Evolutionary conservation across 2,329 filamentous ascomycete species (phyloP).

Genomic region (Cucurbitaria berberidis): DNA sequence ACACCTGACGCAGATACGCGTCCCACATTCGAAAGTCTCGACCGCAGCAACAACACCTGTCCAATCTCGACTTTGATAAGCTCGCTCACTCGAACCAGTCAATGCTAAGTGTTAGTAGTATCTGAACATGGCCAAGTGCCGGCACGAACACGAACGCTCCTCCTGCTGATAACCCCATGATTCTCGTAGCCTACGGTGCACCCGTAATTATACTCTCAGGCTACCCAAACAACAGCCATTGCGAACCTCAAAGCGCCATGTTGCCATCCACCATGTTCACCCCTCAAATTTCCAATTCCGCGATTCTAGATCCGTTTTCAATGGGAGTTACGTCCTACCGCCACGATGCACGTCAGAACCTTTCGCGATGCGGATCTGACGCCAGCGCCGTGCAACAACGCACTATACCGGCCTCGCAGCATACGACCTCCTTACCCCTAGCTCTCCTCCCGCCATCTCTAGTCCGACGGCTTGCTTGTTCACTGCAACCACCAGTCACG

Average conservation of each 20-base stretch:
- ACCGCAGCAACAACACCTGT: not conserved
- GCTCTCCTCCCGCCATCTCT: conserved; percentile 3
- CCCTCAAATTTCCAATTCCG: conserved; percentile 3
- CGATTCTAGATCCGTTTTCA: conserved; percentile 14
- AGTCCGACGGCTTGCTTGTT: conserved; percentile 11
- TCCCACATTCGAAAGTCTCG: not conserved
- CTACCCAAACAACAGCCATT: not conserved
- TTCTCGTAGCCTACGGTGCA: not conserved
- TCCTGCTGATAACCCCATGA: not conserved
- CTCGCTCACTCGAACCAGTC: not conserved
- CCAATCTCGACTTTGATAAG: not conserved
- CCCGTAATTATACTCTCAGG: not conserved
- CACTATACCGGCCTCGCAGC: conserved; percentile 26
- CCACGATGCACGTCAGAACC: conserved; percentile 38
- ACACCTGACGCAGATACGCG: conserved; percentile 21
- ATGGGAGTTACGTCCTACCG: conserved; percentile 15
- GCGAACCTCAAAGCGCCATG: not conserved
- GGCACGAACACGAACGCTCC: not conserved
- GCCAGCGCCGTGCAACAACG: conserved; percentile 33
- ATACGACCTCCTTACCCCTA: conserved; percentile 17
- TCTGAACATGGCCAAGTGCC: conserved; percentile 5
- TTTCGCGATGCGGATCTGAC: conserved; percentile 24
- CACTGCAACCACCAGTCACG: conserved; percentile 22
- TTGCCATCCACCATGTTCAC: not conserved
- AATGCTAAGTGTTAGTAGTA: not conserved